Evolutionary conservation across 768 basidiomycete genomes (phyloP).

Genomic region (Lactarius sp.): DNA sequence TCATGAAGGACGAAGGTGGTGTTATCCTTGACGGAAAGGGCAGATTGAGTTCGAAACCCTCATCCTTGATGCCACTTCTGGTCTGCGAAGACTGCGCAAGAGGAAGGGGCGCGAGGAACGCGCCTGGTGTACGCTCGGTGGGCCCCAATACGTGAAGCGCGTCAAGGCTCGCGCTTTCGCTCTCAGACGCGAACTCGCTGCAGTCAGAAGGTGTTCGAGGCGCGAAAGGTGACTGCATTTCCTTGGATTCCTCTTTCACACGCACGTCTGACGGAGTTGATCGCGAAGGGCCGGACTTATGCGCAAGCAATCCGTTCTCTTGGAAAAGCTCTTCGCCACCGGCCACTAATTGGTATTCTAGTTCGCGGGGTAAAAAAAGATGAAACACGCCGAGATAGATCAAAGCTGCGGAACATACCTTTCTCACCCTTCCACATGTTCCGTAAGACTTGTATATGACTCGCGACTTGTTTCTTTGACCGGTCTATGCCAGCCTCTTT

Average conservation of each 20-base stretch:
- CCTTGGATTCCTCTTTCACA: constrained; percentile 39
- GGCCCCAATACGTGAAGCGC: neutral
- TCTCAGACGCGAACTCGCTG: constrained; percentile 14
- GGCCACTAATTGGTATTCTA: constrained; percentile 75
- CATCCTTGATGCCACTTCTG: constrained; percentile 15
- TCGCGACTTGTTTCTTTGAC: constrained; percentile 86
- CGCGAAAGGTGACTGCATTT: constrained; percentile 25
- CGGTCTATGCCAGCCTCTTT: constrained; percentile 63
- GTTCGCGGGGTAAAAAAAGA: constrained; percentile 15
- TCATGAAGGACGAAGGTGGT: constrained; percentile 18
- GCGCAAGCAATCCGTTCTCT: constrained; percentile 39
- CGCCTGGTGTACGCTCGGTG: neutral
- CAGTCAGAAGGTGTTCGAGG: constrained; percentile 32
- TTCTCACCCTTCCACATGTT: constrained; percentile 88
- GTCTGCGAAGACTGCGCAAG: constrained; percentile 22
- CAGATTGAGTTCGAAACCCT: constrained; percentile 17
- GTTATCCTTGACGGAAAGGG: constrained; percentile 16
- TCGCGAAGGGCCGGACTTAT: constrained; percentile 32
- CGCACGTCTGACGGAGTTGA: constrained; percentile 17
- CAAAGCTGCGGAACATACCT: constrained; percentile 40
- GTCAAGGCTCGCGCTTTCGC: constrained; percentile 1
- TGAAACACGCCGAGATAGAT: constrained; percentile 10
- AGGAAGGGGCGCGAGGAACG: constrained; percentile 14
- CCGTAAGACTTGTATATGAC: constrained; percentile 77
- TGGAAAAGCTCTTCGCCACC: constrained; percentile 69